Base-by-base conservation (phyloP, 164 flowering plant species). In the Protea cynaroides region DNA sequence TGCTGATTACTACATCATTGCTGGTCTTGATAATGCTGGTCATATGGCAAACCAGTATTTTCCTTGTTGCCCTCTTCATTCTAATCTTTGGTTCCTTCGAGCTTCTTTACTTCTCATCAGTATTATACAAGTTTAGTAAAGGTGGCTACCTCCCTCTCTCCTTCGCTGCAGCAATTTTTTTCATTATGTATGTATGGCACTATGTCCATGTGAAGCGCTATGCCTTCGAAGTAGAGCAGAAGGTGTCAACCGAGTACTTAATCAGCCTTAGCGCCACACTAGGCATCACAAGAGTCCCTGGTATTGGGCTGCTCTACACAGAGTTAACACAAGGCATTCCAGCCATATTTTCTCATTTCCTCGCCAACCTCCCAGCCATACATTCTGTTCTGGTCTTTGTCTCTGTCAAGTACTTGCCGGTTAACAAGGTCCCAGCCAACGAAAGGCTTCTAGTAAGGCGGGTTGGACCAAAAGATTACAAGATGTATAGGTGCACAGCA, bases 321-420 rank as follows among this genome's bases (percentile, higher is more conserved):
- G 75, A 72, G 58, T 50, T 68, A 19, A 65, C 67, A 9, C 64
- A 62, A 5, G 74, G 71, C 22, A 64, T 71, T 14, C 74, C 74
- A 8, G 56, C 74, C 21, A 68, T 72, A 14, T 72, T 72, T 53
- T 59, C 68, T 19, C 75, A 72, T 47, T 72, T 63, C 58, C 61
- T 64, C 29, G 44, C 68, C 19, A 68, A 74, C n/a, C 61, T 74
- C n/a, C 74, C 74, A 2, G 77, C 77, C 10, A 59, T 70, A 25
- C 77, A 74, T 65, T 74, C 77, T 0, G 77, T 74, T 0, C 22
- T 74, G 7, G 74, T 74, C 38, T 70, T 74, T 11, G 77, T 70
- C 65, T 74, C 77, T 0, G 61, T 74, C 21, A 70, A 70, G 47
- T 67, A 67, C 38, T 50, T 74, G 62, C 68, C 71, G 0, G 65